Evolutionary conservation across 2,329 filamentous ascomycete genomes (phyloP), one percentile per base, ranked within the genome.

Genomic region (Aspergillus aculeatinus): DNA sequence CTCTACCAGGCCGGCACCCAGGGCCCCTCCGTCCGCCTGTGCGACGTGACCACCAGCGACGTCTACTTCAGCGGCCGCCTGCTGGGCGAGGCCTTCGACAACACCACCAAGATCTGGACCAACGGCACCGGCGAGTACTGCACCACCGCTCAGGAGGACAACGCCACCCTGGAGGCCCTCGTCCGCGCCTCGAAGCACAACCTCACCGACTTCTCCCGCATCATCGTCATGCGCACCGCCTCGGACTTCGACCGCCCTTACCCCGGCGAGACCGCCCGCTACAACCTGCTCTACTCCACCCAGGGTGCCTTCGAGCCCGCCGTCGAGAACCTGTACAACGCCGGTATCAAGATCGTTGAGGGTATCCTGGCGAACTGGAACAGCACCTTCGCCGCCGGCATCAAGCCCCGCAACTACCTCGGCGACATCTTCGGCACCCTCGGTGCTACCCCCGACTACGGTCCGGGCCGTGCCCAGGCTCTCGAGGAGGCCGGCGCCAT

Each of bases 201-300:
- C 2, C 68, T 85, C 4, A 83, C 87, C 4, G 89, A 91, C 71
- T 91, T 89, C 72, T 73, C 79, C 5, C 82, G 89, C 3, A 82
- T 89, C 63, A 87, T 91, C 57, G 74, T 91, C 60, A 85, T 91
- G 82, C 82, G 89, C 29, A 86, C 87, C 68, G 87, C 83, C 1
- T 88, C 86, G 10, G 85, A 91, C 76, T 91, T 91, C 69, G 89
- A 91, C 70, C 84, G 89, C 5, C 87, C 87, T 0, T 87, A 85
- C 25, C 82, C 84, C 0, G 83, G 82, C 11, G 72, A 83, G 7
- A 79, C 81, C 0, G 81, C 85, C 9, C 80, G 82, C 21, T 79
- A 86, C 42, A 88, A 90, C 67, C 79, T 91, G 9, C 80, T 85
- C 44, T 80, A 82, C 47, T 75, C 81, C 0, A 75, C 88, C 47